Evolutionary conservation across 2,329 filamentous ascomycete species (phyloP), one percentile per base, ranked within the genome.

Genomic region (Triangularia setosa): DNA sequence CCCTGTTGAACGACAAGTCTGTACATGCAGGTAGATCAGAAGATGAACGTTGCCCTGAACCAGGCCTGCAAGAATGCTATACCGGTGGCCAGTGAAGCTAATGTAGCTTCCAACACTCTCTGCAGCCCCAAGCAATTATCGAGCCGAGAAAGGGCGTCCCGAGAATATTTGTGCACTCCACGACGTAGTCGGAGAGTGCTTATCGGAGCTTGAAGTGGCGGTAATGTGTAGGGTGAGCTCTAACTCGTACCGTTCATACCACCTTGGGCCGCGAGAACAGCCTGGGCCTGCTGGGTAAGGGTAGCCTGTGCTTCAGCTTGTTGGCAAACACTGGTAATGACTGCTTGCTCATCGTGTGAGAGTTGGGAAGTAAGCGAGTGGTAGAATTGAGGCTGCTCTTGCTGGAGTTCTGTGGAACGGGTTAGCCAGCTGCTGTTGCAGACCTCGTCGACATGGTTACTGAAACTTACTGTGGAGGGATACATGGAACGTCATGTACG

Each of bases 351-450:
- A 58, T 95, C 91, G 0, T 87, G 82, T 40, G 86, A 88, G 48
- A 98, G 85, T 66, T 92, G 90, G 70, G 89, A 87, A 23, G 92
- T 92, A 64, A 99, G 83, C 65, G 83, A 89, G 53, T 88, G 82
- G 75, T 98, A 99, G 70, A 97, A 89, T 70, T 93, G 90, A 16
- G 94, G 93, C 73, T 97, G 93, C 72, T 93, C 90, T 79, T 90
- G 88, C 85, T 97, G 92, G 74, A 98, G 86, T 77, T 86, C 93
- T 96, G 74, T 61, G 74, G 68, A 71, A 72, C 77, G 65, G 78
- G 75, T 30, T 53, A 60, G 40, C 18, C 4, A 35, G 12, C 27
- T 14, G 28, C 9, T 16, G n/a, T 48, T 28, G 33, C n/a, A n/a
- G 27, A 33, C 4, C 16, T 7, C 30, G 54, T 11, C 24, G 35